Base-by-base conservation (phyloP, 768 basidiomycete genomes). In the Filobasidium wieringae region DNA sequence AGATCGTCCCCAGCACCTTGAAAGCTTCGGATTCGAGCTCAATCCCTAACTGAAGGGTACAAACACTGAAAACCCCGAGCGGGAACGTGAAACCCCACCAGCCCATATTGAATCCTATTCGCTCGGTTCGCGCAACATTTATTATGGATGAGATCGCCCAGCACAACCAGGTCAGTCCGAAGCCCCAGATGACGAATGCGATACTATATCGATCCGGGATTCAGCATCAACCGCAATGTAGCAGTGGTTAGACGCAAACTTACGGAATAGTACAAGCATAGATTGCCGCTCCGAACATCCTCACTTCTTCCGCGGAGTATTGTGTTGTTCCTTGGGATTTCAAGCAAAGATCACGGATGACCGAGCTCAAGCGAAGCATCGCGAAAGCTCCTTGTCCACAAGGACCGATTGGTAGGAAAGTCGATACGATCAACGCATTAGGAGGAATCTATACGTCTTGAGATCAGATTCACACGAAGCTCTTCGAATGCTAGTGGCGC, bases 351-450 rank as follows among this genome's bases (percentile, higher is more conserved):
- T 59, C 49, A 14, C 66, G 51, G 7, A 63, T 58, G 19, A 67
- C 62, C 24, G 53, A 58, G 26, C 71, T 67, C 24, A 73, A 59
- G 12, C 64, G 55, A 31, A 73, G 58, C 54, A 72, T 67, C 0
- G 66, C 71, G 58, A 68, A 70, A 4, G 61, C 83, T 9, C 82
- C 79, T 66, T 87, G 85, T 24, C 82, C 85, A 53, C 80, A 79
- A 0, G 86, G 84, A 2, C 87, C 87, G 1, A 87, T 71, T 0
- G 85, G 84, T n/a, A 88, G 77, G 70, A 87, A 87, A 4, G 80
- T 76, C 5, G 82, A 81, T 57, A 84, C 70, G 50, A 84, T 76
- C 14, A 71, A 70, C 2, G 66, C 64, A 24, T 79, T 79, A 4
- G 62, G 54, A 0, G 63, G 61, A 29, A 53, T 49, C 58, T 59